A percentile compares a stretch with the other conserved stretches of the same genome.
phyloP scores from a whole-genome alignment of 2,329 filamentous ascomycete genomes.

The Claviceps sp. region DNA sequence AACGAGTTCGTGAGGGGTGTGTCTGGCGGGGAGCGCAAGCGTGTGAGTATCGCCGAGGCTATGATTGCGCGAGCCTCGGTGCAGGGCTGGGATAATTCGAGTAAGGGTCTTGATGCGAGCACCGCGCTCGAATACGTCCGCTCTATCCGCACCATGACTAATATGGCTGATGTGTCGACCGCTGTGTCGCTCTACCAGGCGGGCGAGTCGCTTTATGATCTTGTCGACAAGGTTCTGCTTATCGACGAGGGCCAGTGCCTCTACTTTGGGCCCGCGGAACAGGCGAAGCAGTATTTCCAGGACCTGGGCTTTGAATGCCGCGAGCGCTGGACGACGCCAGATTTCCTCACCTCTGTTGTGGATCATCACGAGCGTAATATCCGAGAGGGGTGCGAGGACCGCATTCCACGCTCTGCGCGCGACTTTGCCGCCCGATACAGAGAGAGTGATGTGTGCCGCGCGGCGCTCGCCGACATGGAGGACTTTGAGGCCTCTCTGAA shows the following conservation, averaged over 20 bases:
- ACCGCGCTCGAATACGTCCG: constrained; percentile 62
- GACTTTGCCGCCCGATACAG: constrained; percentile 55
- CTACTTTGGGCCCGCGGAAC: constrained; percentile 51
- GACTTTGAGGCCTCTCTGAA: constrained; percentile 52
- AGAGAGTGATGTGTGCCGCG: constrained; percentile 45
- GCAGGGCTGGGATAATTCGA: constrained; percentile 63
- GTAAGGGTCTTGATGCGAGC: constrained; percentile 56
- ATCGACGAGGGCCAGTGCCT: constrained; percentile 60
- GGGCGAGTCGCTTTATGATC: constrained; percentile 48
- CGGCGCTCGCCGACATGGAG: constrained; percentile 46
- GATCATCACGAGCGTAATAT: constrained; percentile 60
- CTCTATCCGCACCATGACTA: constrained; percentile 48
- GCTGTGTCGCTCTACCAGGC: constrained; percentile 61
- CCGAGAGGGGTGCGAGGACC: constrained; percentile 48
- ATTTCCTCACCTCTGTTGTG: constrained; percentile 68
- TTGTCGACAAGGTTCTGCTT: constrained; percentile 67
- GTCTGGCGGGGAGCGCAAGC: constrained; percentile 54
- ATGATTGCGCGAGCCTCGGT: constrained; percentile 47
- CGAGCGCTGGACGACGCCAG: constrained; percentile 54
- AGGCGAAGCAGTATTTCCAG: constrained; percentile 56
- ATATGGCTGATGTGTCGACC: constrained; percentile 58
- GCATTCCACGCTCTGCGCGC: constrained; percentile 53
- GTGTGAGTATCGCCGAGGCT: constrained; percentile 61
- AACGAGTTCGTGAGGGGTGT: constrained; percentile 53
- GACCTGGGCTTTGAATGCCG: constrained; percentile 62